Evolutionary conservation across 495 filamentous ascomycete genomes (phyloP), one percentile per base, ranked within the genome.

Genomic region (Barbatosphaeria neglecta): DNA sequence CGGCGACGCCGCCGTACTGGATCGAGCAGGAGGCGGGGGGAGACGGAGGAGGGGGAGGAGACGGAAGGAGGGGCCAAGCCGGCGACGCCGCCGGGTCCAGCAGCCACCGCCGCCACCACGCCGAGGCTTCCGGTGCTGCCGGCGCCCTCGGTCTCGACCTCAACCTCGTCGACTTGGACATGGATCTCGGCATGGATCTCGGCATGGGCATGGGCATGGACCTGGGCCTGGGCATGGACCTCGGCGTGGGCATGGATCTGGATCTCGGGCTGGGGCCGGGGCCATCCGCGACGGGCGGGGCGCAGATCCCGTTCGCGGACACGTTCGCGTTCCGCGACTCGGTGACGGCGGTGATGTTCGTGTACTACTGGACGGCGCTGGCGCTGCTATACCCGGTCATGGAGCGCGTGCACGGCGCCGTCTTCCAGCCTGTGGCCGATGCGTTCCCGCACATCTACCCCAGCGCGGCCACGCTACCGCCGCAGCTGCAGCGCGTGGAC

Each of bases 361-460:
- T 68, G 19, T 61, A 63, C 45, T 70, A 68, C 45, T 71, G 68
- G 66, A 53, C 58, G 3, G 50, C 60, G 0, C 63, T 68, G 25
- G 47, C 69, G 20, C 44, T 59, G 6, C 62, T 74, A 18, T 66
- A 65, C 22, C 67, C 59, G 3, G 62, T 57, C 23, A 50, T 68
- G 11, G 64, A 65, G 49, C 19, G 50, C 4, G 47, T 74, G 6
- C 59, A 70, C 22, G 55, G 58, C 44, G 50, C 49, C 27, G 54
- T 67, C 33, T 59, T 67, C 43, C 55, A 69, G 42, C 55, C 63
- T 0, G 59, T 62, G 5, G 46, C 57, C 23, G 54, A 56, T 18
- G 51, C 37, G 20, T 48, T 37, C 37, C 50, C 44, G 23, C 25
- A 49, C 38, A 13, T 25, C 25, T 52, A 18, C 16, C 42, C 50